Conservation (phyloP, 2,329 filamentous ascomycete species). For the Cyclaneusma minus region DNA sequence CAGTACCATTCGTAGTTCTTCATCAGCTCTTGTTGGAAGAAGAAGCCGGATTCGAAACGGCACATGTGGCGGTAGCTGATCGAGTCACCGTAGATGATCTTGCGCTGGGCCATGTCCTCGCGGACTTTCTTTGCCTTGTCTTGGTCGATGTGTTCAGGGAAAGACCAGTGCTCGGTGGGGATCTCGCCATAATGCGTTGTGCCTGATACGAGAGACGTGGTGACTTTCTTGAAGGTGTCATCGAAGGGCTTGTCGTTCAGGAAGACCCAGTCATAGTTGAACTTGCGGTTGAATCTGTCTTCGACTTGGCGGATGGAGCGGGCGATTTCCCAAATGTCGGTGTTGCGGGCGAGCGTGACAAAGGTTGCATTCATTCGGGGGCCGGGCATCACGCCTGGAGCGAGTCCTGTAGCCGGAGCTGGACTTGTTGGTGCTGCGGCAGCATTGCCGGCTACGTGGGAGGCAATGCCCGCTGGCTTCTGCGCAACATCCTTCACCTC, state of each 20-base stretch:
- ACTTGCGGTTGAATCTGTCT: slow-evolving; percentile 94
- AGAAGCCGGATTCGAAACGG: slow-evolving; percentile 97
- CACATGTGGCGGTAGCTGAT: slow-evolving; percentile 99
- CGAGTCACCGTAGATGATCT: slow-evolving; percentile 97
- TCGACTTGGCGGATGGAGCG: slow-evolving; percentile 92
- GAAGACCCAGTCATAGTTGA: slow-evolving; percentile 98
- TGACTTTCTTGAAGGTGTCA: slow-evolving; percentile 84
- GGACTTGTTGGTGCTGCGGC: slow-evolving; percentile 9
- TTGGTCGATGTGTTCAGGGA: slow-evolving; percentile 89
- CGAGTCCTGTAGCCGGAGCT: slow-evolving; percentile 17
- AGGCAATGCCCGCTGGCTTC: too few species aligned
- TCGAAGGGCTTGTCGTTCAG: slow-evolving; percentile 93
- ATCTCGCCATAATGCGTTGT: slow-evolving; percentile 86
- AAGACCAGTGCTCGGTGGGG: slow-evolving; percentile 88
- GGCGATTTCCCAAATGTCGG: slow-evolving; percentile 91
- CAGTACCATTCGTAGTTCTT: slow-evolving; percentile 98
- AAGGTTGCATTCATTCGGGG: slow-evolving; percentile 93
- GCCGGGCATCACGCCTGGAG: slow-evolving; percentile 37
- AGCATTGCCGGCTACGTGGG: not conserved
- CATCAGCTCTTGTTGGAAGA: slow-evolving; percentile 91
- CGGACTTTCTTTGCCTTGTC: slow-evolving; percentile 82
- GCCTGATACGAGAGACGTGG: slow-evolving; percentile 76
- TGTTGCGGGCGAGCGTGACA: slow-evolving; percentile 85
- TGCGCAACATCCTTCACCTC: too few species aligned
- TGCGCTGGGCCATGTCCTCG: slow-evolving; percentile 82